A percentile compares a stretch with the other conserved stretches of the same genome.
Conservation (phyloP, 164 flowering plant genomes). For the Umbilicus rupestris region DNA sequence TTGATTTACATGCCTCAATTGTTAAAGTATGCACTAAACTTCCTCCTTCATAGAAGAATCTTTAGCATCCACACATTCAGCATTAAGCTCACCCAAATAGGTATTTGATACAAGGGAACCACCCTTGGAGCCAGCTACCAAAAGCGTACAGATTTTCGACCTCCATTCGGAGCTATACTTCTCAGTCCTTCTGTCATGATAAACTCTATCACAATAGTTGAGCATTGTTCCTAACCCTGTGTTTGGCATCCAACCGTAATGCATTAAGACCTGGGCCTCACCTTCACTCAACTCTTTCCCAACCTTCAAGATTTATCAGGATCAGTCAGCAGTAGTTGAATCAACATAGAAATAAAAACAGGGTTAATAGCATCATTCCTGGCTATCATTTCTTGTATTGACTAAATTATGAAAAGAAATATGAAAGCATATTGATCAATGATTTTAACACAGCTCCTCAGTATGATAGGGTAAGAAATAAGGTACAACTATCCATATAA, state of each 20-base stretch:
- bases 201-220: slow-evolving; percentile 75
- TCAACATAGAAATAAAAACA: no score
- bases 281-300: slow-evolving; percentile 79
- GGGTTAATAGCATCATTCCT: no score
- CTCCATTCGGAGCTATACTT: slow-evolving; percentile 67
- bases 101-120: slow-evolving; percentile 36
- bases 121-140: slow-evolving; percentile 62
- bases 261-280: slow-evolving; percentile 66
- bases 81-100: background rate
- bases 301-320: slow-evolving; percentile 34
- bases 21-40: background rate
- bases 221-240: slow-evolving; percentile 84
- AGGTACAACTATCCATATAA: no score
- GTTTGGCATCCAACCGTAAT: slow-evolving; percentile 79
- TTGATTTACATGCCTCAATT: no score
- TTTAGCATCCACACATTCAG: background rate
- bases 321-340: background rate
- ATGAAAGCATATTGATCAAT: background rate
- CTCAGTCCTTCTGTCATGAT: slow-evolving; percentile 63
- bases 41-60: slow-evolving; percentile 2
- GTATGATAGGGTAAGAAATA: no score
- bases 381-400: no score
- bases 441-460: no score
- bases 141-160: slow-evolving; percentile 63
- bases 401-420: background rate